phyloP scores from a whole-genome alignment of 345 rosid genomes.

The Conringia planisiliqua region DNA sequence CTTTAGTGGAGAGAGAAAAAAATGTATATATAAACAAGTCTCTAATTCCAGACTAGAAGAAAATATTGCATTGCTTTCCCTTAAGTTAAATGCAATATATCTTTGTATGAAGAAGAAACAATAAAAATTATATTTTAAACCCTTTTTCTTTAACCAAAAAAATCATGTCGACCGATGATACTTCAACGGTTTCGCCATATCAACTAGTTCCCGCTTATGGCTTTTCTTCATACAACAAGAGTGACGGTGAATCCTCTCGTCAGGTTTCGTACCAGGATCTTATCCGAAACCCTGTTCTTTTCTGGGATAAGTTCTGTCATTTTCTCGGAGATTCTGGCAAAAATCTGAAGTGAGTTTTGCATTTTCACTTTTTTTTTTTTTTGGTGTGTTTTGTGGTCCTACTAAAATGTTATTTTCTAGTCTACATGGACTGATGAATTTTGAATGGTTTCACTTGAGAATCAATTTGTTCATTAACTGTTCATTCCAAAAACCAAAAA shows the following conservation, averaged over 20 bases:
- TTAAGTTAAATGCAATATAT: neutral
- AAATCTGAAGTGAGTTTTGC: slow-evolving; percentile 46
- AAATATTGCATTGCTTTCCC: neutral
- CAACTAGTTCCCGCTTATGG: slow-evolving; percentile 32
- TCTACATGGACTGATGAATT: neutral
- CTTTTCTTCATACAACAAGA: slow-evolving; percentile 20
- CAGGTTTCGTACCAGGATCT: slow-evolving; percentile 46
- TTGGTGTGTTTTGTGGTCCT: neutral
- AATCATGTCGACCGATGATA: slow-evolving; percentile 2
- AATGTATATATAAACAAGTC: neutral
- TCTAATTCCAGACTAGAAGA: neutral
- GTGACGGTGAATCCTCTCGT: slow-evolving; percentile 35
- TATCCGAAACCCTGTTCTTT: slow-evolving; percentile 50
- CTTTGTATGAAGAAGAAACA: neutral
- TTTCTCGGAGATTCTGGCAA: slow-evolving; percentile 41
- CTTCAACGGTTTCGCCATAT: slow-evolving; percentile 3
- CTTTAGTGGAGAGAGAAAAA: neutral
- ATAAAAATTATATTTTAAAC: neutral
- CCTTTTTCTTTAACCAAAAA: neutral
- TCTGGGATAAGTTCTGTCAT: slow-evolving; percentile 51
- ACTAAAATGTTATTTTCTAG: neutral
- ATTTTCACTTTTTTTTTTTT: neutral
- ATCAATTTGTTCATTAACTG: neutral
- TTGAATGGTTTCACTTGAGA: neutral
- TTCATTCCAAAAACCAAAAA: too few species aligned